Conservation (phyloP, 2,329 filamentous ascomycete genomes). For the Apiospora marii region DNA sequence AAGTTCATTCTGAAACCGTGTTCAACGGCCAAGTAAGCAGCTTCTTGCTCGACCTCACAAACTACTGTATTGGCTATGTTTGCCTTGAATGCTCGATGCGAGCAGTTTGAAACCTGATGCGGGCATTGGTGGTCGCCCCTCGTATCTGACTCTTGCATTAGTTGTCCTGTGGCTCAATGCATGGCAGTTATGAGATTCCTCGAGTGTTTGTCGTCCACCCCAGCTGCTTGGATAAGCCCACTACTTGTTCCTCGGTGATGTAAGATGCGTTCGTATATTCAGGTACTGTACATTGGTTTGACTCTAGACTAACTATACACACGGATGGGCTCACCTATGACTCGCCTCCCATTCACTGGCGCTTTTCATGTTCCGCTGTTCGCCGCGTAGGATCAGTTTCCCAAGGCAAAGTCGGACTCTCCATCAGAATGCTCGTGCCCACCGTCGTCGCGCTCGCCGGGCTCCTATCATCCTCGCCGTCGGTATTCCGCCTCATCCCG, state of each 20-base stretch:
- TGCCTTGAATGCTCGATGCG: neutral
- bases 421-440: conserved; percentile 5
- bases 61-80: neutral
- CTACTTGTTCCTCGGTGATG: neutral
- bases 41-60: neutral
- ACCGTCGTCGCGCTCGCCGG: conserved; percentile 9
- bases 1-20: neutral
- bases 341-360: neutral
- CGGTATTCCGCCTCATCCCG: neutral
- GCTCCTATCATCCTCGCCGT: neutral
- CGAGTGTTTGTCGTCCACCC: neutral
- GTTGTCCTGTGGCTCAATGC: neutral
- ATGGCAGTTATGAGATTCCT: neutral
- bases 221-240: too few species aligned
- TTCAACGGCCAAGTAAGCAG: neutral
- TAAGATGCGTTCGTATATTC: neutral
- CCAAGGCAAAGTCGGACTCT: conserved; percentile 14
- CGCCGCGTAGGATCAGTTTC: neutral
- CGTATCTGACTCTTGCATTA: neutral
- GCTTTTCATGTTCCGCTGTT: conserved; percentile 5
- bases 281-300: neutral
- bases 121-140: neutral
- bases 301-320: neutral
- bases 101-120: neutral
- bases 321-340: neutral